Conservation (phyloP, 177 flowering plant species). For the Tripterygium wilfordii region DNA sequence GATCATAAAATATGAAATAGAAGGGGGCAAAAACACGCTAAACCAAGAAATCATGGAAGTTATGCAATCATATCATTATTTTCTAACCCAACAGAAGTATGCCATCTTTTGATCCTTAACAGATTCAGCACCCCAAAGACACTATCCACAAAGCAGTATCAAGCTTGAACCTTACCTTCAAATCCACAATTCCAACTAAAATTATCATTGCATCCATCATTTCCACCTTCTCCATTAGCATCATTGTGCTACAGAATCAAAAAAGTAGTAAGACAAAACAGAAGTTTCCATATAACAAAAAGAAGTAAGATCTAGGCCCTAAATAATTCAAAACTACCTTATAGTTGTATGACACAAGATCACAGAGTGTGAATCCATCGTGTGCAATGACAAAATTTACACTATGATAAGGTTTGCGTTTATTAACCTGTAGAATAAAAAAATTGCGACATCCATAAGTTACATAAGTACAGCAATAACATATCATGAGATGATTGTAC, state of each 20-base stretch:
- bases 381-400: constrained; percentile 91
- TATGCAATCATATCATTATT: too few species aligned
- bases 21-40: too few species aligned
- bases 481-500: background rate
- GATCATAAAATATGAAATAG: background rate
- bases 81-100: too few species aligned
- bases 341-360: constrained; percentile 86
- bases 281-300: background rate
- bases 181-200: constrained; percentile 93
- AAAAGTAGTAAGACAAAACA: background rate
- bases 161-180: constrained; percentile 51
- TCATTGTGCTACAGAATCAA: constrained; percentile 71
- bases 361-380: constrained; percentile 87
- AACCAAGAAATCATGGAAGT: too few species aligned
- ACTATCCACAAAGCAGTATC: background rate
- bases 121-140: background rate
- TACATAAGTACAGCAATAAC: background rate
- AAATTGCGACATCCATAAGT: background rate
- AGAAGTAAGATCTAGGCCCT: background rate
- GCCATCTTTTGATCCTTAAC: too few species aligned
- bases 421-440: constrained; percentile 54
- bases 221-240: constrained; percentile 96
- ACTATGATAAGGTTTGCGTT: constrained; percentile 90
- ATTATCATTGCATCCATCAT: constrained; percentile 95
- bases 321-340: constrained; percentile 48